Base-by-base conservation (phyloP, 768 basidiomycete genomes). In the Gautieria morchelliformis region DNA sequence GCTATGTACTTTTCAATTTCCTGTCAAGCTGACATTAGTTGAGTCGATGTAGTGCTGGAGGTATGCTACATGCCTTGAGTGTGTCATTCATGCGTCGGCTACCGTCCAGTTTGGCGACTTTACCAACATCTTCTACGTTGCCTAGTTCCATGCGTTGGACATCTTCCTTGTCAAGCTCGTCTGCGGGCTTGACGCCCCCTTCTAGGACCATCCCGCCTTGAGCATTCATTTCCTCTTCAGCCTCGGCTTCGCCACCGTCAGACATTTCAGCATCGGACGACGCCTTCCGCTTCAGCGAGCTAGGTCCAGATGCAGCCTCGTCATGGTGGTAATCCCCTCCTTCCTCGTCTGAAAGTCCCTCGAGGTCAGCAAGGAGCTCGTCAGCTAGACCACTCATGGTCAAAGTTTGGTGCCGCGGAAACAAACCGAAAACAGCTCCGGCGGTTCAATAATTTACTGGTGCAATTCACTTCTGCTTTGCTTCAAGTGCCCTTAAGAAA, bases 121-220 rank as follows among this genome's bases (percentile, higher is more conserved):
- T 89, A 58, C 75, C 73, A 20, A 98, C 91, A 70, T 97, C 93
- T 64, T 88, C 87, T 52, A 98, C 79, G 27, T 70, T 75, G 11
- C 83, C 83, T 37, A 99, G 73, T 64, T 98, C 92, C 92, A 97
- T 97, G 64, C 84, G 82, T 65, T 93, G 87, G 32, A 98, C 96
- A 59, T 94, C 92, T 62, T 95, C 94, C 30, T 76, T 84, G 67
- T 97, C 93, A 45, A 98, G 75, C 72, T 99, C 94, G 40, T 97
- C 93, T n/a, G 94, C 92, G 14, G 95, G 95, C 62, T 81, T 83
- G 12, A 94, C 75, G 10, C 95, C 95, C 0, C 93, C 94, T 55
- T 89, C 89, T 0, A 89, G 76, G 5, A 91, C 84, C 14, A 94
- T 76, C 5, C 77, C 78, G 0, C 77, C 78, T 6, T 78, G 69